Evolutionary conservation across 2,329 filamentous ascomycete genomes (phyloP), one percentile per base, ranked within the genome.

Genomic region (Cucurbitaria berberidis): DNA sequence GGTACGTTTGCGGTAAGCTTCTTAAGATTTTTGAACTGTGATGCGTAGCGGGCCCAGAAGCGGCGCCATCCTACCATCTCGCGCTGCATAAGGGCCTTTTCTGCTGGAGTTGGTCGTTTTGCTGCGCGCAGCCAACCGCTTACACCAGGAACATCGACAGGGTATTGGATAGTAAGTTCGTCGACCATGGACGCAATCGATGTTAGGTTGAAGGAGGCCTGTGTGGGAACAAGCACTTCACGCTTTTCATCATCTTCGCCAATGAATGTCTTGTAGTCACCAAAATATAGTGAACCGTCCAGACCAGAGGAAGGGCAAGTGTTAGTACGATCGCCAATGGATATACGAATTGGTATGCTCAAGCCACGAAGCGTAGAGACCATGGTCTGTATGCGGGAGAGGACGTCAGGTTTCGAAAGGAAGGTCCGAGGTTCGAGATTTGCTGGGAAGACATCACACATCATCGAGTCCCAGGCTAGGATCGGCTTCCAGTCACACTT

Each of bases 391-490:
- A 74, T 72, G 22, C 69, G 66, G 5, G 59, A 59, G 5, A 74
- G 36, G 13, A 74, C 62, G 16, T 74, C 68, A 13, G 57, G 48
- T 46, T 73, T 74, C 3, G 69, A 66, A 5, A 72, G 62, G 36
- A 72, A 63, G 1, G 61, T 62, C 30, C 65, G 64, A 9, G 64
- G 60, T 44, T 72, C 69, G 15, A 74, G 60, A 44, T 74, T 74
- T 1, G 63, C 67, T 5, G 72, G 72, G 29, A 74, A 74, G 1
- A 70, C 71, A 39, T 74, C 72, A 46, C 68, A 74, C 70, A 73
- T 73, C 68, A 74, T 66, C 26, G 38, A 60, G 16, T 73, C 70
- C 72, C 71, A 74, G 8, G 65, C 59, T 1, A 74, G 57, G 10
- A 71, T 64, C 0, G 72, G 71, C 42, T 63, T 71, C 70, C 70